phyloP scores from a whole-genome alignment of 805 yeast genomes.

The Kodamaea kakaduensis region DNA sequence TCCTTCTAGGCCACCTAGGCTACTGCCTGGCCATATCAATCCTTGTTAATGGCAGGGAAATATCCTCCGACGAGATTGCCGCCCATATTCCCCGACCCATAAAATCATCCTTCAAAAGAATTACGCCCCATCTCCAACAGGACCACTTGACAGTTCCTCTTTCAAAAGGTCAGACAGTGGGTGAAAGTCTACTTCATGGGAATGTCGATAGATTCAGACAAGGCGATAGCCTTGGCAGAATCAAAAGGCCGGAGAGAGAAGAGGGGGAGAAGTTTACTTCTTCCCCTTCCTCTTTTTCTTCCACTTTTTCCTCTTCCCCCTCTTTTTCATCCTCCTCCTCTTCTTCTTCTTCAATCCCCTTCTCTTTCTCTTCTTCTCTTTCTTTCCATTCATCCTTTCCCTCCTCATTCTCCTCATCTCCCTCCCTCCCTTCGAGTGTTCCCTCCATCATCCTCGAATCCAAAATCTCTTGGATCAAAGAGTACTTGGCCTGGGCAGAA shows the following conservation, averaged over 20 bases:
- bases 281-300: no score
- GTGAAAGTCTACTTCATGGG: background rate
- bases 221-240: no score
- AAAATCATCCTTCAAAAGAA: background rate
- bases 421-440: background rate
- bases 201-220: no score
- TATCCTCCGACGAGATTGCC: background rate
- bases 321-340: no score
- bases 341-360: no score
- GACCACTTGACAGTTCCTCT: background rate
- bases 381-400: no score
- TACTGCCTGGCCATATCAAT: slow-evolving; percentile 1
- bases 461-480: slow-evolving; percentile 24
- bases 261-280: no score
- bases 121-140: slow-evolving; percentile 1
- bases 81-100: background rate
- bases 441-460: slow-evolving; percentile 8
- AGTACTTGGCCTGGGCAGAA: slow-evolving; percentile 16
- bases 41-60: background rate
- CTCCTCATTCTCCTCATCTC: background rate
- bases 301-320: no score
- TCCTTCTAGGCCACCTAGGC: no score
- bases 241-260: no score
- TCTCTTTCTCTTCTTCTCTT: no score
- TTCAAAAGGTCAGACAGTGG: background rate